A percentile compares a stretch with the other conserved stretches of the same genome.
Evolutionary conservation across 2,329 filamentous ascomycete species (phyloP).

Genomic region (Penicillium crustosum): DNA sequence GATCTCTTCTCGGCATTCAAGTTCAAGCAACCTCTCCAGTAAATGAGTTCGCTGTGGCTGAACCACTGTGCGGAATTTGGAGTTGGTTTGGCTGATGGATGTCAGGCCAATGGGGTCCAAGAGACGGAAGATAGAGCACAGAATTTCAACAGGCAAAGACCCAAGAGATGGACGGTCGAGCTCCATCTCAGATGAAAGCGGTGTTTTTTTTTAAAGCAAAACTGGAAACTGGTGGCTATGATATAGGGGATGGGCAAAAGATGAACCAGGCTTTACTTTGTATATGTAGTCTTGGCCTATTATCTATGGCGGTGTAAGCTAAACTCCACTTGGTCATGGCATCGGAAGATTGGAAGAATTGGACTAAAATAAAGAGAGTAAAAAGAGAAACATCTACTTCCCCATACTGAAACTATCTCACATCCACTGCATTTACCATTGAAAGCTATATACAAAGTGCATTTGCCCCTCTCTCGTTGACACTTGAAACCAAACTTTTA

Average conservation of each 20-base stretch:
- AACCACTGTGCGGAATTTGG: conserved; percentile 5
- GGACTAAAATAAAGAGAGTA: neutral
- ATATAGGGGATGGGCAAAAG: neutral
- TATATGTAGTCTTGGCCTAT: neutral
- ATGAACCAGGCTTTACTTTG: neutral
- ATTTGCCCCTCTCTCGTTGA: conserved; percentile 7
- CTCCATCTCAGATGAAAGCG: neutral
- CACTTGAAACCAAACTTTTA: conserved; percentile 19
- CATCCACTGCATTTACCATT: conserved; percentile 15
- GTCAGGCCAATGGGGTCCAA: conserved; percentile 11
- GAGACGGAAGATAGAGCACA: conserved; percentile 6
- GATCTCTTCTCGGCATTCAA: conserved; percentile 8
- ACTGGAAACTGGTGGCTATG: neutral
- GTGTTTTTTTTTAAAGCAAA: neutral
- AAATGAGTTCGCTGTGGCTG: conserved; percentile 3
- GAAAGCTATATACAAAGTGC: conserved; percentile 20
- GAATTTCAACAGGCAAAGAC: conserved; percentile 8
- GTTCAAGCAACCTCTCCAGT: conserved; percentile 10
- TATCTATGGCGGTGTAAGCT: neutral
- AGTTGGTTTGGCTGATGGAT: conserved; percentile 10
- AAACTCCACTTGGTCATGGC: neutral
- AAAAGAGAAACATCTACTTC: neutral
- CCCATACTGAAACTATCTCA: neutral
- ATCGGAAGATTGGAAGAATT: neutral
- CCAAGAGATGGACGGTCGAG: neutral